phyloP scores from a whole-genome alignment of 1,284 basidiomycete species.

The Trametes hirsuta region DNA sequence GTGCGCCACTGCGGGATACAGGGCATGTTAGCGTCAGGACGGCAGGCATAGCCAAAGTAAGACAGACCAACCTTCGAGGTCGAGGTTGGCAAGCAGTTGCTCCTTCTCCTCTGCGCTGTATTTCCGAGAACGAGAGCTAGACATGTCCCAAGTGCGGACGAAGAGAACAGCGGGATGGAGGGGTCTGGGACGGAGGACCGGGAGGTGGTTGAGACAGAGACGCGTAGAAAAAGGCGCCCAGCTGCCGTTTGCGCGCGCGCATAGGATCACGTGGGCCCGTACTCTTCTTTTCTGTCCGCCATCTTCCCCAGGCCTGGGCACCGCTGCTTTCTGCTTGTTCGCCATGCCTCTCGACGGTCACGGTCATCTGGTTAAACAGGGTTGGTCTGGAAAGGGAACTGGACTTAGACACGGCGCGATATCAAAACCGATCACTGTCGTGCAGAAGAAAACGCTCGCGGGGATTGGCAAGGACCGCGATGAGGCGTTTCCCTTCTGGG shows the following conservation, averaged over 20 bases:
- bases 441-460: constrained; percentile 82
- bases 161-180: neutral
- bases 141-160: constrained; percentile 4
- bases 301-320: neutral
- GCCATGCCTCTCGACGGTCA: constrained; percentile 78
- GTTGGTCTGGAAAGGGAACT: constrained; percentile 85
- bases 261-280: constrained; percentile 22
- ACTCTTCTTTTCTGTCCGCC: constrained; percentile 8
- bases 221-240: constrained; percentile 12
- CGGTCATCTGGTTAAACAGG: constrained; percentile 78
- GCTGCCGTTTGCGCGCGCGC: constrained; percentile 18
- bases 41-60: neutral
- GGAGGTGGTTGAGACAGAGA: constrained; percentile 18
- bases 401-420: constrained; percentile 73
- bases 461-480: constrained; percentile 92
- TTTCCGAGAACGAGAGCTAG: constrained; percentile 27
- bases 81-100: constrained; percentile 74
- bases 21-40: constrained; percentile 11
- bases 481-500: constrained; percentile 95
- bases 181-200: neutral
- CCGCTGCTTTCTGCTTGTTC: neutral
- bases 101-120: constrained; percentile 67
- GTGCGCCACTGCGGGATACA: constrained; percentile 57
- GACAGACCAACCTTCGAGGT: constrained; percentile 66
- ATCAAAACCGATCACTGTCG: constrained; percentile 72